Conservation (phyloP, 306 rosid species). For the Castanea mollissima region DNA sequence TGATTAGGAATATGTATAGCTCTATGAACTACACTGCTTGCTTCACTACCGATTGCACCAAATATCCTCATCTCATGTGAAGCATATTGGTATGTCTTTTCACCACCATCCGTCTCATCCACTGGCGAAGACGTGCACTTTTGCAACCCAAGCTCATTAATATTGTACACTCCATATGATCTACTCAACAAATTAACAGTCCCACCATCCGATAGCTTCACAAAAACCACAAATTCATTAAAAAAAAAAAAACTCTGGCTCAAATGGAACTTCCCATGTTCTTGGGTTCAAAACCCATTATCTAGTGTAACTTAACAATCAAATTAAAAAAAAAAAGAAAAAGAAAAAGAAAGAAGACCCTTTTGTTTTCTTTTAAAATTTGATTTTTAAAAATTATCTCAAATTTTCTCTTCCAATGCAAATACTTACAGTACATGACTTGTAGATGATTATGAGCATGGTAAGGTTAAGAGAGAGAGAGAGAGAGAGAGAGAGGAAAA, state of each 20-base stretch:
- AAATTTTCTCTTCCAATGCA: neutral
- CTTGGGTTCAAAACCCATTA: no score
- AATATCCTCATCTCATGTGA: slow-evolving; percentile 86
- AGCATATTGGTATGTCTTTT: slow-evolving; percentile 71
- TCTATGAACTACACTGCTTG: slow-evolving; percentile 95
- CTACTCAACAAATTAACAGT: slow-evolving; percentile 85
- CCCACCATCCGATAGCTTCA: slow-evolving; percentile 83
- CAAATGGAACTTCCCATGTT: no score
- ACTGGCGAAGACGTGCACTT: slow-evolving; percentile 65
- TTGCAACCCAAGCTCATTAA: slow-evolving; percentile 91
- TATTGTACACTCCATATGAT: slow-evolving; percentile 86
- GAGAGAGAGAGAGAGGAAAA: neutral
- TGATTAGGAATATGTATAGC: slow-evolving; percentile 90
- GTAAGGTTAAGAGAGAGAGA: neutral
- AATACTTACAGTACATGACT: slow-evolving; percentile 40
- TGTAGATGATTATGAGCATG: neutral
- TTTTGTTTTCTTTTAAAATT: neutral
- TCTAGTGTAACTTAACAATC: no score
- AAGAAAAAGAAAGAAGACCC: no score
- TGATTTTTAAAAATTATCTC: neutral
- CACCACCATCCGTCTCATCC: slow-evolving; percentile 43
- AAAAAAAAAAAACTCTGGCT: neutral
- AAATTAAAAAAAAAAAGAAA: no score
- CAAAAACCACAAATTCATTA: slow-evolving; percentile 10
- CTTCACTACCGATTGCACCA: slow-evolving; percentile 97